Conservation (phyloP, 371 early-diverging fungal species). For the Actinomortierella ambigua region DNA sequence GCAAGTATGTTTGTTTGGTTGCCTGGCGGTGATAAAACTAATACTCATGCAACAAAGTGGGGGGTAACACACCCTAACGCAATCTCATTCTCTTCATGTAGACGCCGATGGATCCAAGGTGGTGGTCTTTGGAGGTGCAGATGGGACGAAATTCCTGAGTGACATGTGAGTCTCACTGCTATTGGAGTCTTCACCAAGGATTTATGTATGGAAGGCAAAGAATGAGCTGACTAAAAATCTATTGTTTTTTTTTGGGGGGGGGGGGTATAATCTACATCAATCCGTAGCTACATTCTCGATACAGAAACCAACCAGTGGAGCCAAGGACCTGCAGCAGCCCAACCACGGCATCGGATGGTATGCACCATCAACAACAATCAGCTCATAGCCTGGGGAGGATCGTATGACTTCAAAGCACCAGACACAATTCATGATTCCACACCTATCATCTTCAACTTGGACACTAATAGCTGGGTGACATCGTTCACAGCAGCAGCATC, state of each 20-base stretch:
- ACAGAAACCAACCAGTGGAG: slow-evolving; percentile 27
- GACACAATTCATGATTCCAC: slow-evolving; percentile 16
- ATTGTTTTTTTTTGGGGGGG: too few species aligned
- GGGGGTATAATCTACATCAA: too few species aligned
- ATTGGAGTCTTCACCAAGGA: too few species aligned
- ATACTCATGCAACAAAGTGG: too few species aligned
- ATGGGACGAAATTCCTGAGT: slow-evolving; percentile 1
- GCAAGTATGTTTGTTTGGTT: slow-evolving; percentile 13
- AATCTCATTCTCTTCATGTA: background rate
- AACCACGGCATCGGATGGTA: slow-evolving; percentile 23
- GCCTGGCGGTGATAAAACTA: too few species aligned
- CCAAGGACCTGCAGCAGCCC: slow-evolving; percentile 10
- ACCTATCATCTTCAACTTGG: slow-evolving; percentile 24
- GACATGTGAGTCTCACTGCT: slow-evolving; percentile 3
- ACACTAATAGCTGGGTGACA: slow-evolving; percentile 17
- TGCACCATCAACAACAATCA: slow-evolving; percentile 25
- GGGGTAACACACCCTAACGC: too few species aligned
- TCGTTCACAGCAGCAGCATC: too few species aligned
- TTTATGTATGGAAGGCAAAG: too few species aligned
- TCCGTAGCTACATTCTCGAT: slow-evolving; percentile 30
- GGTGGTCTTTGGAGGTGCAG: slow-evolving; percentile 30
- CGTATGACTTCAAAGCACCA: slow-evolving; percentile 2
- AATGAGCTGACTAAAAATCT: too few species aligned
- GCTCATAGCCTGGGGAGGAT: slow-evolving; percentile 38
- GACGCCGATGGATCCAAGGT: slow-evolving; percentile 30